These are phyloP conservation scores for Pichia terricola DNA, from an alignment of 1,139 yeast species.

Conservation along the genomic window DNA sequence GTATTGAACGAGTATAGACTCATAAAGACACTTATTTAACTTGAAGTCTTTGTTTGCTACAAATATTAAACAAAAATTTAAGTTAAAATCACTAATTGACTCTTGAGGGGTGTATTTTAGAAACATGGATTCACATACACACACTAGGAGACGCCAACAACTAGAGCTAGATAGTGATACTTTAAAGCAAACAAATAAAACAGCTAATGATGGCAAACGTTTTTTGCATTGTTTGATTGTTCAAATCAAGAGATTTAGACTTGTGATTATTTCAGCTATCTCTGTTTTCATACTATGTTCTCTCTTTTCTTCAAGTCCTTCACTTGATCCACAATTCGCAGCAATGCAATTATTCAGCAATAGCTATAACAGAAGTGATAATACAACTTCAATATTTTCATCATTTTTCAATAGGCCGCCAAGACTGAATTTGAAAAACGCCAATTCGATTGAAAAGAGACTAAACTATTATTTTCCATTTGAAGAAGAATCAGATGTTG, in stretches of 20 bases:
- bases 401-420: constrained; percentile 14
- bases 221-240: background rate
- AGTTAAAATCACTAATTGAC: too few relatives aligned
- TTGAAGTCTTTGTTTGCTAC: too few relatives aligned
- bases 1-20: too few relatives aligned
- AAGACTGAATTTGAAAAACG: constrained; percentile 14
- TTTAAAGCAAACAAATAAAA: too few relatives aligned
- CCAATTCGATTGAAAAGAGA: constrained; percentile 27
- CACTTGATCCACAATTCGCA: constrained; percentile 1
- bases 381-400: background rate
- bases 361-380: background rate
- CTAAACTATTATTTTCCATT: constrained; percentile 62
- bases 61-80: too few relatives aligned
- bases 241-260: constrained; percentile 2
- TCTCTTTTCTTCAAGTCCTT: background rate
- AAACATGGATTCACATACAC: too few relatives aligned
- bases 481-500: constrained; percentile 41
- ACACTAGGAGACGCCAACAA: too few relatives aligned
- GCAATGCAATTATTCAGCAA: background rate
- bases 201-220: too few relatives aligned
- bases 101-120: too few relatives aligned
- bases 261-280: constrained; percentile 2
- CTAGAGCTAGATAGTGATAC: too few relatives aligned
- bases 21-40: too few relatives aligned
- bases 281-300: constrained; percentile 2